Evolutionary conservation across 73 alveolate species (phyloP), one percentile per base, ranked within the genome.

Genomic region (Paramecium primaurelia): DNA sequence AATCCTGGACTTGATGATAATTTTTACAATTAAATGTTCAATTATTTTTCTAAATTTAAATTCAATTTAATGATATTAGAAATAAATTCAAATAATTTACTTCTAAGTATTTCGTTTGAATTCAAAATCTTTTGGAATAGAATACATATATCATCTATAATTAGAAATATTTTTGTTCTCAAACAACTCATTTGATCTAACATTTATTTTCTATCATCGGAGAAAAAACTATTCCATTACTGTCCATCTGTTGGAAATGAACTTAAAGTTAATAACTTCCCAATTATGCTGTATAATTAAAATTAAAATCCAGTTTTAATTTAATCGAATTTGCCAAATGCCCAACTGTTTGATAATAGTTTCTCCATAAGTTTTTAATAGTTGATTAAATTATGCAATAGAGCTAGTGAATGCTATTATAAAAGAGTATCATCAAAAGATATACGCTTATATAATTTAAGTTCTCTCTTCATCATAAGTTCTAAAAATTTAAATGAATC

Each of bases 301-400:
- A 73, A 37, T 12, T 37, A 1, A 36, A 8, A 37, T 9, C 87
- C 58, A 34, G 40, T 36, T 12, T 16, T 12, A 14, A 37, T 73
- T 7, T 12, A 34, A 37, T 38, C 26, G 18, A 73, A 73, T 18
- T 73, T 73, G 9, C 87, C 60, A 37, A 4, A 73, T 0, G 87
- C 87, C 87, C 87, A 73, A 36, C 87, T 73, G 22, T 73, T 73
- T 37, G n/a, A 36, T 73, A 73, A 16, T 40, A 73, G 18, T 6
- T 14, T 9, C 14, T 73, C 28, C 59, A 38, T 37, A 0, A 73
- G 34, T n/a, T 73, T 73, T 37, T 36, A 20, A 16, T 73, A 73
- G 37, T 73, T 2, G 2, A 20, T 51, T 6, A 73, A 32, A 12
- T 1, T 22, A 12, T 32, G 59, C 8, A 73, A 12, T 10, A 73